phyloP scores from a whole-genome alignment of 345 rosid genomes.

The Eucalyptus marginata region DNA sequence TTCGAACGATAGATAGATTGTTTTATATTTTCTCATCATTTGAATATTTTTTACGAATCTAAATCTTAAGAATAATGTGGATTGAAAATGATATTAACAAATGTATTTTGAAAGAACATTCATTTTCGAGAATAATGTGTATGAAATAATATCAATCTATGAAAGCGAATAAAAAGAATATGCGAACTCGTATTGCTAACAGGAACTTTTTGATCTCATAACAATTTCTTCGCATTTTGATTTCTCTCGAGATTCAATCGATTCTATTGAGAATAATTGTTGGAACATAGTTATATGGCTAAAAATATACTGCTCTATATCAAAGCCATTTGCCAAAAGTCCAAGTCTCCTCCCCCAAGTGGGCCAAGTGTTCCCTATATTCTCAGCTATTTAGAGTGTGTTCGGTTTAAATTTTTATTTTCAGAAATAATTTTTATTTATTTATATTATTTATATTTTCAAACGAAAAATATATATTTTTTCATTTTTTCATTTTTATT shows the following conservation, averaged over 20 bases:
- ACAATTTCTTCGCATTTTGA: background rate
- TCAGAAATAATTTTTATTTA: too few species aligned
- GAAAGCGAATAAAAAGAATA: background rate
- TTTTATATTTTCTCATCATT: too few species aligned
- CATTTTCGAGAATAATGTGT: background rate
- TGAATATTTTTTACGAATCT: background rate
- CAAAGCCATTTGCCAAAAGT: background rate
- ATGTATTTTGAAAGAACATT: background rate
- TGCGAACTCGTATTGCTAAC: background rate
- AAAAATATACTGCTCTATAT: background rate
- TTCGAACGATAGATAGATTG: background rate
- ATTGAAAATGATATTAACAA: background rate
- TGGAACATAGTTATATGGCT: background rate
- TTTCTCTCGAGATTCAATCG: background rate
- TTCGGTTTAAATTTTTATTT: too few species aligned
- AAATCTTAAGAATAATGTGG: background rate
- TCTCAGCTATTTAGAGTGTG: too few species aligned
- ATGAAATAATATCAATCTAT: background rate
- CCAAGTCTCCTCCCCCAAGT: background rate
- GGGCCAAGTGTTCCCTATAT: background rate
- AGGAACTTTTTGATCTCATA: background rate
- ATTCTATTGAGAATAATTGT: too few species aligned
- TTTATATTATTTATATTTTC: too few species aligned
- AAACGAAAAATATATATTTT: too few species aligned
- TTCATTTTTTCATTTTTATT: too few species aligned